These are phyloP conservation scores for Stemphylium vesicarium DNA, from an alignment of 2,329 filamentous ascomycete species.

Conservation along the genomic window DNA sequence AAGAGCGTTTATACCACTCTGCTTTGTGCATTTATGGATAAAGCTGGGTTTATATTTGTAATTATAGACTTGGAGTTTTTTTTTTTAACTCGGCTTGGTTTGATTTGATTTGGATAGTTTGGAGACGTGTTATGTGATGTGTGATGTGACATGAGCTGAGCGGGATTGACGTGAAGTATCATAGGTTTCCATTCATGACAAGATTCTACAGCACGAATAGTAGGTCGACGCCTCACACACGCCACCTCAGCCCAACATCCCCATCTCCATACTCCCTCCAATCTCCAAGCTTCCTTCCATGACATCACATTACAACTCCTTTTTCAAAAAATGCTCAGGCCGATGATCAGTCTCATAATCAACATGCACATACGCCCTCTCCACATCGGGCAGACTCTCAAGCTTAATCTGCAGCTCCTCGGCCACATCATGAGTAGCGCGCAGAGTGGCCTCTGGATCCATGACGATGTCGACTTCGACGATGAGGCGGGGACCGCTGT, in stretches of 20 bases:
- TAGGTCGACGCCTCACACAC: neutral
- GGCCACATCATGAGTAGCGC: slow-evolving; percentile 87
- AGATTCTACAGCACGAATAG: neutral
- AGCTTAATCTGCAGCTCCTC: slow-evolving; percentile 94
- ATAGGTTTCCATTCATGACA: no score
- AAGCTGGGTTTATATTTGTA: slow-evolving; percentile 26
- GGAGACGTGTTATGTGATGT: neutral
- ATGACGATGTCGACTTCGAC: slow-evolving; percentile 98
- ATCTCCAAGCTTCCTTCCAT: neutral
- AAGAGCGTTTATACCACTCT: slow-evolving; percentile 12
- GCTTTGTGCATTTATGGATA: slow-evolving; percentile 10
- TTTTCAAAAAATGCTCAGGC: slow-evolving; percentile 78
- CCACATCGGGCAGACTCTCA: slow-evolving; percentile 88
- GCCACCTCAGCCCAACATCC: neutral
- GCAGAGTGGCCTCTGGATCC: slow-evolving; percentile 74
- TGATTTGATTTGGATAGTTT: neutral
- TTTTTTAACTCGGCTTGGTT: no score
- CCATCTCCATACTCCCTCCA: neutral
- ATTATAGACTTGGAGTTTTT: slow-evolving; percentile 13
- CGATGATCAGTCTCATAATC: slow-evolving; percentile 97
- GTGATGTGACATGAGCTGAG: neutral
- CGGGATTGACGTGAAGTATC: no score
- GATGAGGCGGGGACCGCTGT: slow-evolving; percentile 85
- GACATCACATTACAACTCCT: slow-evolving; percentile 58
- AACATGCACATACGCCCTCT: slow-evolving; percentile 94